Evolutionary conservation across 2,329 filamentous ascomycete genomes (phyloP), one percentile per base, ranked within the genome.

Genomic region (Ophiostoma sp.): DNA sequence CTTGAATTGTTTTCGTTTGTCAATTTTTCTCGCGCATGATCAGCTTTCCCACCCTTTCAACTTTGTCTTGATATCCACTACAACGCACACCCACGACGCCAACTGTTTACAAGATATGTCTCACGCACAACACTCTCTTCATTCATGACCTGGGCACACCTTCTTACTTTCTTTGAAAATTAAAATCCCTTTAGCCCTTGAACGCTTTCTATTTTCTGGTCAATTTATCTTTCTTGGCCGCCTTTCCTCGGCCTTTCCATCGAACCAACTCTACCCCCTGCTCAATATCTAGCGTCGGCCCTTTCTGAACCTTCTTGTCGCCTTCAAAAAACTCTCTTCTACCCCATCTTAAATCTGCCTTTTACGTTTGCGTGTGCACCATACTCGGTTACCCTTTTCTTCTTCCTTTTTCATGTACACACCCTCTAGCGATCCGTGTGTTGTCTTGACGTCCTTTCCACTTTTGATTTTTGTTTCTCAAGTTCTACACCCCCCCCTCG

Each of bases 381-480:
- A 39, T 63, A 25, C 33, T 57, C 31, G n/a, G 52, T 61, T 33
- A 22, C 17, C 3, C 52, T 31, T 66, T 22, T 19, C 48, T 39
- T 68, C 55, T 75, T 7, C 76, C 78, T 31, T 17, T 17, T 57
- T 45, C 61, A 69, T 69, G 52, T 42, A 71, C 70, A 72, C 70
- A 22, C 73, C 73, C 69, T 52, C 31, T 33, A 69, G n/a, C 15
- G 45, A 59, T 57, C 70, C 72, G 66, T 73, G 69, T 25, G 72
- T 75, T 50, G 52, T 72, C 68, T 39, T 22, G 15, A 36, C 36
- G n/a, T n/a, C 61, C 36, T 33, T 25, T 57, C 19, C 17, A 31
- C n/a, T 17, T 25, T n/a, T n/a, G 19, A 22, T 12, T 70, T 75
- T 75, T 74, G 50, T 63, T 31, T 36, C n/a, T 63, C 42, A 52